These are phyloP conservation scores for Rheum nobile DNA, from an alignment of 148 eudicot species.

Conservation along the genomic window DNA sequence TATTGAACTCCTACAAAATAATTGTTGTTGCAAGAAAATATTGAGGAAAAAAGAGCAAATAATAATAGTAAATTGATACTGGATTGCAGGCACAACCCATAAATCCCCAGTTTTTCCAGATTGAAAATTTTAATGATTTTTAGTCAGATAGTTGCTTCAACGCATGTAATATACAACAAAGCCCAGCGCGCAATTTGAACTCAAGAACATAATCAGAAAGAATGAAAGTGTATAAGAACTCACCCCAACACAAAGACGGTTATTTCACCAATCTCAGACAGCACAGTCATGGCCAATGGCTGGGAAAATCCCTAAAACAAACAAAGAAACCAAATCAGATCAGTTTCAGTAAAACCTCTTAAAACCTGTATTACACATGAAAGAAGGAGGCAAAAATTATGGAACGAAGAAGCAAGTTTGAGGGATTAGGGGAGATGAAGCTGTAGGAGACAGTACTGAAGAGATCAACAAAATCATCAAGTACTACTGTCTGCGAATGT, in stretches of 20 bases:
- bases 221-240: slow-evolving; percentile 9
- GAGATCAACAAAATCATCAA: too few relatives aligned
- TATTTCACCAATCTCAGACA: slow-evolving; percentile 90
- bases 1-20: not conserved
- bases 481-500: too few relatives aligned
- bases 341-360: too few relatives aligned
- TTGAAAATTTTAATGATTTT: not conserved
- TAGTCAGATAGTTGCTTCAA: not conserved
- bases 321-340: not conserved
- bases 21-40: too few relatives aligned
- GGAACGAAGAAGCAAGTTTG: too few relatives aligned
- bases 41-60: too few relatives aligned
- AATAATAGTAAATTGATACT: not conserved
- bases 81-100: not conserved
- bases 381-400: too few relatives aligned
- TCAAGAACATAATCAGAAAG: not conserved
- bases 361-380: too few relatives aligned
- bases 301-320: slow-evolving; percentile 65
- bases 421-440: too few relatives aligned
- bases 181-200: not conserved
- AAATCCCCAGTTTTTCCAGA: not conserved
- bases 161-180: not conserved
- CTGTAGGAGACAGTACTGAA: too few relatives aligned
- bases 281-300: slow-evolving; percentile 79
- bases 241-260: slow-evolving; percentile 85